These are phyloP conservation scores for Krasilnikovozyma curviuscula DNA, from an alignment of 768 basidiomycete species.

Conservation along the genomic window DNA sequence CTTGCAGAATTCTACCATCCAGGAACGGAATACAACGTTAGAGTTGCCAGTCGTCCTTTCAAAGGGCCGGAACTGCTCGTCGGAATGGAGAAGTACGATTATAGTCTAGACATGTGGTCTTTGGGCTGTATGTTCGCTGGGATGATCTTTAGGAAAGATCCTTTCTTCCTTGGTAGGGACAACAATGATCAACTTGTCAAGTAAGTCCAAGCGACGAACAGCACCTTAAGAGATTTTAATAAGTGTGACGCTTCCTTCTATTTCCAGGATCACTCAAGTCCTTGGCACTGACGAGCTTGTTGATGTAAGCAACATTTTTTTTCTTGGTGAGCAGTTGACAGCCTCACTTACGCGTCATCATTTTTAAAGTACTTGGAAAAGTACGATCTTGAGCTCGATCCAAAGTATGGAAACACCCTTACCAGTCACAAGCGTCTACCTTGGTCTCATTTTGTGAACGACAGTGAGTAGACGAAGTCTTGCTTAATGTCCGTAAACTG, in stretches of 20 bases:
- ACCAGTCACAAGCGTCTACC: neutral
- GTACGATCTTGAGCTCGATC: constrained; percentile 1
- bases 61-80: neutral
- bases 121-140: constrained; percentile 15
- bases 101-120: constrained; percentile 15
- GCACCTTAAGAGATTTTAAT: no score
- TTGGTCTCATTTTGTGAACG: neutral
- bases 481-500: neutral
- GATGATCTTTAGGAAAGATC: constrained; percentile 18
- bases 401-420: neutral
- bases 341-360: neutral
- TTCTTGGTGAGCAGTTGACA: neutral
- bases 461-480: constrained; percentile 1
- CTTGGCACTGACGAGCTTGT: constrained; percentile 15
- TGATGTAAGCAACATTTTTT: neutral
- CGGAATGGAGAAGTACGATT: constrained; percentile 8
- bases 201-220: no score
- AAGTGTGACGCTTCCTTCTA: no score
- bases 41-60: constrained; percentile 10
- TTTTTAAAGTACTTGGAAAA: constrained; percentile 20
- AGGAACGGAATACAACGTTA: constrained; percentile 11
- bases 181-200: constrained; percentile 17
- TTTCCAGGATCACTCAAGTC: constrained; percentile 15
- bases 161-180: constrained; percentile 15
- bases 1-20: constrained; percentile 18